A percentile compares a stretch with the other conserved stretches of the same genome.
These are phyloP conservation scores for Pyrenophora tritici-repentis DNA, from an alignment of 2,329 filamentous ascomycete species.

Conservation along the genomic window DNA sequence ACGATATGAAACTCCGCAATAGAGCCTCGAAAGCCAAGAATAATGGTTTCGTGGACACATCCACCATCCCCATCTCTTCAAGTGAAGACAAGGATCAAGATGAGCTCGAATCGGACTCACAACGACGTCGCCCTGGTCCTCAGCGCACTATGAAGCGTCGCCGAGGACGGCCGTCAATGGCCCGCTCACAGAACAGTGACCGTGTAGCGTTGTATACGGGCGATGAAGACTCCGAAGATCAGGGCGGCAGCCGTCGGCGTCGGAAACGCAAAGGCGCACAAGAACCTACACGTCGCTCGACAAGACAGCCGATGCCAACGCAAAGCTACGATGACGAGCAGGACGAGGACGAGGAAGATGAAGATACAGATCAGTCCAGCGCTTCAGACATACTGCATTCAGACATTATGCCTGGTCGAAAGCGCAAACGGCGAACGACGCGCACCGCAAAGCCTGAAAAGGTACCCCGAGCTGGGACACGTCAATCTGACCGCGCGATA, in stretches of 20 bases:
- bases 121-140: conserved; percentile 24
- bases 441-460: conserved; percentile 24
- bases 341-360: conserved; percentile 43
- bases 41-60: conserved; percentile 38
- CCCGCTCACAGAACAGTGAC: conserved; percentile 19
- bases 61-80: conserved; percentile 35
- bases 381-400: conserved; percentile 47
- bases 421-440: conserved; percentile 42
- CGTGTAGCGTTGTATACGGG: conserved; percentile 24
- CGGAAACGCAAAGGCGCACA: conserved; percentile 23
- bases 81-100: conserved; percentile 34
- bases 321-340: conserved; percentile 31
- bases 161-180: conserved; percentile 19
- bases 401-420: conserved; percentile 47
- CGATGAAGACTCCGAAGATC: conserved; percentile 28
- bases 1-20: conserved; percentile 34
- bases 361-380: conserved; percentile 35
- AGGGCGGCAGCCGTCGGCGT: conserved; percentile 17
- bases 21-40: conserved; percentile 19
- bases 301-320: conserved; percentile 22
- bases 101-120: conserved; percentile 16
- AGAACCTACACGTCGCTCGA: conserved; percentile 38
- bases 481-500: conserved; percentile 54
- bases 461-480: conserved; percentile 33
- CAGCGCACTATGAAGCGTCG: conserved; percentile 12